Evolutionary conservation across 805 yeast species (phyloP).

Genomic region (Saccharomycodes ludwigii): DNA sequence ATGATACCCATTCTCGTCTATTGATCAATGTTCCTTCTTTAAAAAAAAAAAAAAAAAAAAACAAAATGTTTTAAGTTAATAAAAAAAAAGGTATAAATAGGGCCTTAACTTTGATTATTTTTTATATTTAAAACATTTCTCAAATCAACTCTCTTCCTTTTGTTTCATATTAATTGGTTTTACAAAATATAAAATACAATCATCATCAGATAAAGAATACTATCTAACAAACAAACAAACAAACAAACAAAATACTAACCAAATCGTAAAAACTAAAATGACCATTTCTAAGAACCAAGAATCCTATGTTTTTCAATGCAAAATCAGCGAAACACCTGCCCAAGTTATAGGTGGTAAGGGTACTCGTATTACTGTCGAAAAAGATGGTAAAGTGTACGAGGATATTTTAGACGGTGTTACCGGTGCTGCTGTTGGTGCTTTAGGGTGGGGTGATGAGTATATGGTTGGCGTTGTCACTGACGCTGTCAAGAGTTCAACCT

Average conservation of each 20-base stretch:
- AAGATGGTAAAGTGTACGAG: constrained; percentile 26
- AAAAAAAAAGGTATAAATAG: too few species aligned
- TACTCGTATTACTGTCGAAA: constrained; percentile 27
- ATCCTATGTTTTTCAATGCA: constrained; percentile 33
- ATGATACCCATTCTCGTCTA: too few species aligned
- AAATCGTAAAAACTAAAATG: constrained; percentile 5
- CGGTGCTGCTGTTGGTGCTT: constrained; percentile 41
- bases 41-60: too few species aligned
- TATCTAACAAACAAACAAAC: neutral
- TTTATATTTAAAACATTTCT: too few species aligned
- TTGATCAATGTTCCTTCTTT: too few species aligned
- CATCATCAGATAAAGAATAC: neutral
- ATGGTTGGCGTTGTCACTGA: constrained; percentile 26
- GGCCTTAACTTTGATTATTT: too few species aligned
- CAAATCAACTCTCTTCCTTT: too few species aligned
- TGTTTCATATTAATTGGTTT: too few species aligned
- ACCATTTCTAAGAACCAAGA: constrained; percentile 7
- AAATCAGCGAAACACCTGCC: constrained; percentile 26
- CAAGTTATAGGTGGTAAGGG: constrained; percentile 34
- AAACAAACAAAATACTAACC: constrained; percentile 2
- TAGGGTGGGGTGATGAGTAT: constrained; percentile 32
- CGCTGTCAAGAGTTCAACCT: constrained; percentile 26
- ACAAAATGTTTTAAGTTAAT: too few species aligned
- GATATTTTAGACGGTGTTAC: constrained; percentile 31
- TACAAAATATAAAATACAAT: constrained; percentile 1